Evolutionary conservation across 768 basidiomycete species (phyloP).

Genomic region (Suillus weaverae): DNA sequence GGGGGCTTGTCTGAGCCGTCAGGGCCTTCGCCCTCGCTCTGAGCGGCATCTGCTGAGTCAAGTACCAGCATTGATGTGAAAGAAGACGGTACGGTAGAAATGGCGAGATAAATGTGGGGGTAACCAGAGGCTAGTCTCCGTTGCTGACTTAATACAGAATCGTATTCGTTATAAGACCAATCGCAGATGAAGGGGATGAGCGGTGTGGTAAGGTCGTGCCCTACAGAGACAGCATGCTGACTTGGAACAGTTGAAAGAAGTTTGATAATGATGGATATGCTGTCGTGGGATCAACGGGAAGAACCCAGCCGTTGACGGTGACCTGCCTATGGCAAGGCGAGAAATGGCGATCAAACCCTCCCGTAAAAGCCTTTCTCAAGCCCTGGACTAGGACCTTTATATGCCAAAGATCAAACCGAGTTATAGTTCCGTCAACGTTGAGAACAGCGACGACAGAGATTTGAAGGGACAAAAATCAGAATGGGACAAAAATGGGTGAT

Average conservation of each 20-base stretch:
- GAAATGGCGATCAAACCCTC: constrained; percentile 28
- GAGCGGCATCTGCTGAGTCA: constrained; percentile 50
- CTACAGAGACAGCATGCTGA: constrained; percentile 40
- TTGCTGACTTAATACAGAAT: constrained; percentile 1
- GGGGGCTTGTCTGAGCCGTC: constrained; percentile 65
- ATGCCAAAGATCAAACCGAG: neutral
- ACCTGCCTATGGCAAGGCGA: constrained; percentile 17
- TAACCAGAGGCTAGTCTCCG: constrained; percentile 2
- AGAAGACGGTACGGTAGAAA: constrained; percentile 19
- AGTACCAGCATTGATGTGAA: constrained; percentile 40
- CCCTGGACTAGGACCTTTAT: neutral
- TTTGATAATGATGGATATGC: constrained; percentile 8
- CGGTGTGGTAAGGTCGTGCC: constrained; percentile 16
- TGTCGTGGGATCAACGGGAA: constrained; percentile 9
- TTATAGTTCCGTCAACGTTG: neutral
- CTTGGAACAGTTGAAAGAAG: constrained; percentile 26
- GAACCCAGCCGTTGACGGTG: constrained; percentile 8
- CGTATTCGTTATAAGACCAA: constrained; percentile 8
- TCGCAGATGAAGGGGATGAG: constrained; percentile 7
- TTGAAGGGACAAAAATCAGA: constrained; percentile 3
- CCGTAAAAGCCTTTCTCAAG: constrained; percentile 23
- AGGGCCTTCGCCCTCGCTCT: constrained; percentile 54
- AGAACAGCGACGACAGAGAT: neutral
- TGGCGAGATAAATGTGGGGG: constrained; percentile 14
- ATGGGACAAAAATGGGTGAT: constrained; percentile 1